Conservation (phyloP, 1,284 basidiomycete species). For the Clitocybe nebularis region DNA sequence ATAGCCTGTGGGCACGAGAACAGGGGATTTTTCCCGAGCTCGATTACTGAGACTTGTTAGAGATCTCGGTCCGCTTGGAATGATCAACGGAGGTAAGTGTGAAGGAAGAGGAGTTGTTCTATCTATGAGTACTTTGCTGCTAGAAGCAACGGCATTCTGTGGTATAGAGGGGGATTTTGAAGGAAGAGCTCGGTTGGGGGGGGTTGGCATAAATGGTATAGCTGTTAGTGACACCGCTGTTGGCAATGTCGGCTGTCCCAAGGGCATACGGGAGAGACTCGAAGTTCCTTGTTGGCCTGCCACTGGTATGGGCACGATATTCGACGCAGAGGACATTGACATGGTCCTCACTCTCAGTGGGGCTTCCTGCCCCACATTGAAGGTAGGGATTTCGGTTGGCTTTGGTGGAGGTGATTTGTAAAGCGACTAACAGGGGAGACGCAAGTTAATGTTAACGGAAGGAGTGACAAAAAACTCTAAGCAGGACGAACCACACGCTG, state of each 20-base stretch:
- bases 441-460: too few relatives aligned
- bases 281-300: too few relatives aligned
- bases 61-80: constrained; percentile 10
- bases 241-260: too few relatives aligned
- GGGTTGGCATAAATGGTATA: neutral
- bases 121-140: constrained; percentile 22
- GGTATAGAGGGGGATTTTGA: neutral
- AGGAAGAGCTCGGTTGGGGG: neutral
- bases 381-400: too few relatives aligned
- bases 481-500: constrained; percentile 1
- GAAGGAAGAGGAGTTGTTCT: neutral
- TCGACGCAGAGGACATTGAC: neutral
- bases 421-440: too few relatives aligned
- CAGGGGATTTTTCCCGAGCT: constrained; percentile 19
- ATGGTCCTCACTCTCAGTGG: too few relatives aligned
- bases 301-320: neutral
- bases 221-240: too few relatives aligned
- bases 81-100: neutral
- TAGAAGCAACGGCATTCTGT: constrained; percentile 25
- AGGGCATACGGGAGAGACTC: too few relatives aligned
- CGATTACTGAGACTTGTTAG: constrained; percentile 12
- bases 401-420: too few relatives aligned
- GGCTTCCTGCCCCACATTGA: too few relatives aligned
- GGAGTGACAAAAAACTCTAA: constrained; percentile 1
- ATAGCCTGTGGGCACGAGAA: neutral